phyloP scores from a whole-genome alignment of 2,329 filamentous ascomycete genomes.

The Nannizziopsis arthrosporioides region DNA sequence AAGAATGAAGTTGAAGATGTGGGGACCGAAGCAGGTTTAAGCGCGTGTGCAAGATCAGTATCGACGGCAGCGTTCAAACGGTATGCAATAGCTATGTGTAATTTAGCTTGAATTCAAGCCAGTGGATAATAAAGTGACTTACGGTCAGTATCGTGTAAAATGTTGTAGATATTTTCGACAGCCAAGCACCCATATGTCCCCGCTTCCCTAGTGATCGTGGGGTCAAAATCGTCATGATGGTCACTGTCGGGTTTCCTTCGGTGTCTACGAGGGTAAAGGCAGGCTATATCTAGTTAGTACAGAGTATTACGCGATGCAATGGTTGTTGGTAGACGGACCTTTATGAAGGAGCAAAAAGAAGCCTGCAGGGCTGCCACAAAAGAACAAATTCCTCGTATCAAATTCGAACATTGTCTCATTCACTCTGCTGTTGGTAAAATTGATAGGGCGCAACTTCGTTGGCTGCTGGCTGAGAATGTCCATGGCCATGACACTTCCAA shows the following conservation, averaged over 20 bases:
- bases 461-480: constrained; percentile 87
- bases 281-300: constrained; percentile 28
- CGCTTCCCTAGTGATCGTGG: constrained; percentile 60
- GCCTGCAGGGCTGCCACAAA: constrained; percentile 78
- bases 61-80: constrained; percentile 86
- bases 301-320: not conserved
- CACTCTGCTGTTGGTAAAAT: constrained; percentile 27
- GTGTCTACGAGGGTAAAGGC: constrained; percentile 63
- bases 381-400: constrained; percentile 77
- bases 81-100: constrained; percentile 60
- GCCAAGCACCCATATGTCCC: constrained; percentile 82
- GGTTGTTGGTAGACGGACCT: constrained; percentile 19
- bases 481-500: constrained; percentile 88
- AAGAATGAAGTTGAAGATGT: constrained; percentile 56
- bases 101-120: not conserved
- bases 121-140: constrained; percentile 14
- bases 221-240: constrained; percentile 43
- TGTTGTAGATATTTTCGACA: constrained; percentile 93
- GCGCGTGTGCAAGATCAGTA: constrained; percentile 58
- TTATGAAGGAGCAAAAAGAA: constrained; percentile 86
- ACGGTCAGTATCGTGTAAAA: constrained; percentile 61
- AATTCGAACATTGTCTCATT: constrained; percentile 67
- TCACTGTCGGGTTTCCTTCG: constrained; percentile 65
- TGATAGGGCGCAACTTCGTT: constrained; percentile 48
- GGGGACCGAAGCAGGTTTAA: constrained; percentile 71